phyloP scores from a whole-genome alignment of 805 yeast genomes.

The Yarrowia sp. region DNA sequence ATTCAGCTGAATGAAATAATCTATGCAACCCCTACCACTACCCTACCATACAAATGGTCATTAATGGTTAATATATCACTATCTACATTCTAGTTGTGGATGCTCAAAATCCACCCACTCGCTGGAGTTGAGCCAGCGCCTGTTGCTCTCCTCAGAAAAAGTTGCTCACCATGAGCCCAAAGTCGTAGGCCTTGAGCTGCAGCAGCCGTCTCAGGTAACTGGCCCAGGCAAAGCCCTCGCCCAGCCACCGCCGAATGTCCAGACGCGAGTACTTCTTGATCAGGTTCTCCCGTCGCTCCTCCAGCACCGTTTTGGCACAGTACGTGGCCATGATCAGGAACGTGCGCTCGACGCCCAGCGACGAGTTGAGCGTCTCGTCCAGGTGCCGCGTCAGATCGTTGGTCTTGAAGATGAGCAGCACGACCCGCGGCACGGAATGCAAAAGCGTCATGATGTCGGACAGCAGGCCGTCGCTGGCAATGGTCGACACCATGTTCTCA shows the following conservation, averaged over 20 bases:
- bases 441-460: conserved; percentile 76
- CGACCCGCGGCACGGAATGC: conserved; percentile 78
- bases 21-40: too few species aligned
- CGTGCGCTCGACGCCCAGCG: conserved; percentile 83
- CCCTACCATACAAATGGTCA: too few species aligned
- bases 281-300: conserved; percentile 55
- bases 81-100: conserved; percentile 11
- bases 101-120: too few species aligned
- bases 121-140: too few species aligned
- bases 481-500: conserved; percentile 58
- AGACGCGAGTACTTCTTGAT: conserved; percentile 29
- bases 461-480: conserved; percentile 56
- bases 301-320: conserved; percentile 76
- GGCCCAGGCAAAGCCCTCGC: conserved; percentile 39
- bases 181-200: conserved; percentile 41
- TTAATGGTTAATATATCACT: background rate
- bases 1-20: too few species aligned
- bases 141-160: background rate
- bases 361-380: conserved; percentile 78
- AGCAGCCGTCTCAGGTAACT: conserved; percentile 38
- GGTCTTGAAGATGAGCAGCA: conserved; percentile 82
- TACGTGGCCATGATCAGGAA: conserved; percentile 86
- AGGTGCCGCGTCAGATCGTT: conserved; percentile 87
- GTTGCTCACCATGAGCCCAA: conserved; percentile 29
- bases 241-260: conserved; percentile 31